These are phyloP conservation scores for Xylariaceae sp. DNA, from an alignment of 2,329 filamentous ascomycete genomes.

Conservation along the genomic window DNA sequence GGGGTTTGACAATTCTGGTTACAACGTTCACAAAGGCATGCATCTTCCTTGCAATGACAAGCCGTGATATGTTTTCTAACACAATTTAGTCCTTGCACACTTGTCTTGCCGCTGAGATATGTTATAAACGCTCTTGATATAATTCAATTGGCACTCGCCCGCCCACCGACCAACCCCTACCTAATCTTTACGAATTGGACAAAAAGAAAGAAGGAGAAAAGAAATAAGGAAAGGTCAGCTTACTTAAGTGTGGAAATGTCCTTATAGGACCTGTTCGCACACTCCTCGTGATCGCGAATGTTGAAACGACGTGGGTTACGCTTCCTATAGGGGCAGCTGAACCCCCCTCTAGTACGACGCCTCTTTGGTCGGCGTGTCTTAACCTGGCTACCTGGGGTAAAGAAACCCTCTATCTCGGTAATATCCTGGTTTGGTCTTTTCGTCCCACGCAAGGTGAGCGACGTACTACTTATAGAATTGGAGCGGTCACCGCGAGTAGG, in stretches of 20 bases:
- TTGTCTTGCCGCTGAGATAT: not conserved
- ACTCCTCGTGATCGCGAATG: conserved; percentile 20
- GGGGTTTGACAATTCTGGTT: not conserved
- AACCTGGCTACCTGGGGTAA: not conserved
- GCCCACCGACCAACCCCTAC: too few species aligned
- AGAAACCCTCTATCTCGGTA: not conserved
- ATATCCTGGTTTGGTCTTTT: not conserved
- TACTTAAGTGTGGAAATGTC: conserved; percentile 22
- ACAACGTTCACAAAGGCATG: conserved; percentile 14
- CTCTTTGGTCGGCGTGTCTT: conserved; percentile 14
- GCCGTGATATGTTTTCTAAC: conserved; percentile 21
- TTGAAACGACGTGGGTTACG: conserved; percentile 25
- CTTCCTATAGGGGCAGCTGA: conserved; percentile 25
- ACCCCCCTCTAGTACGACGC: not conserved
- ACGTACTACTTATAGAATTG: not conserved
- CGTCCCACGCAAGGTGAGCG: not conserved
- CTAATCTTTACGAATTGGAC: too few species aligned
- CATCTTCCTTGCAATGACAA: conserved; percentile 7
- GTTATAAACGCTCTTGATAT: too few species aligned
- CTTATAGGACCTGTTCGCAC: conserved; percentile 22
- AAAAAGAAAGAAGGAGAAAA: not conserved
- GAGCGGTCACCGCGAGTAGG: not conserved
- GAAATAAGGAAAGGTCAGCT: not conserved
- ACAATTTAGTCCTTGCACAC: conserved; percentile 1
- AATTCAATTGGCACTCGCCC: too few species aligned